Percentiles rank a stretch among this genome's conserved stretches.
Conservation (phyloP, 192 early-diverging fungal species). For the Backusella tarrabulga region DNA sequence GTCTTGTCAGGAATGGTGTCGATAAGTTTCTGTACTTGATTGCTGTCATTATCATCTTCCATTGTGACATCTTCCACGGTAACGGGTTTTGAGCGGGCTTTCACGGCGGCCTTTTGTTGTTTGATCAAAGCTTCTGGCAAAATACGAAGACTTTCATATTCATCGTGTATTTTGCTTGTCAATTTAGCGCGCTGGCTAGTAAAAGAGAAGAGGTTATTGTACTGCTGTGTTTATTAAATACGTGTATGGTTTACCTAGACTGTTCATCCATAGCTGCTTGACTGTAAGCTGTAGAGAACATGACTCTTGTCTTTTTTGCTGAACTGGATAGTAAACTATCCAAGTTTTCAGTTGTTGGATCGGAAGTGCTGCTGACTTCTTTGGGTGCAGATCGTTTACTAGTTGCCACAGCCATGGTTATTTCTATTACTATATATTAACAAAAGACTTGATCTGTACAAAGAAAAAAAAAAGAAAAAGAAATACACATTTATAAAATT, state of each 20-base stretch:
- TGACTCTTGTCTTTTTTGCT: slow-evolving; percentile 32
- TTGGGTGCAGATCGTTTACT: slow-evolving; percentile 16
- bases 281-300: slow-evolving; percentile 34
- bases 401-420: slow-evolving; percentile 28
- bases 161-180: slow-evolving; percentile 72
- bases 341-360: slow-evolving; percentile 15
- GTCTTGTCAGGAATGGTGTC: slow-evolving; percentile 43
- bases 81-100: slow-evolving; percentile 26
- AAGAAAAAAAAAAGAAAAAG: not conserved
- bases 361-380: not conserved
- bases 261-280: slow-evolving; percentile 42
- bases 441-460: not conserved
- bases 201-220: not conserved
- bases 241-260: slow-evolving; percentile 23
- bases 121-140: slow-evolving; percentile 61
- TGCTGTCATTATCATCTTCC: slow-evolving; percentile 32
- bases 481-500: not conserved
- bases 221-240: not conserved
- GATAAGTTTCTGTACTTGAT: slow-evolving; percentile 44
- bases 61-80: slow-evolving; percentile 28
- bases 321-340: slow-evolving; percentile 20
- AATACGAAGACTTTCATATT: slow-evolving; percentile 62
- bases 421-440: not conserved
- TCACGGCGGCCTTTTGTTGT: slow-evolving; percentile 47
- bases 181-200: slow-evolving; percentile 67